phyloP scores from a whole-genome alignment of 176 grass and related monocot genomes.

The Musa beccarii region DNA sequence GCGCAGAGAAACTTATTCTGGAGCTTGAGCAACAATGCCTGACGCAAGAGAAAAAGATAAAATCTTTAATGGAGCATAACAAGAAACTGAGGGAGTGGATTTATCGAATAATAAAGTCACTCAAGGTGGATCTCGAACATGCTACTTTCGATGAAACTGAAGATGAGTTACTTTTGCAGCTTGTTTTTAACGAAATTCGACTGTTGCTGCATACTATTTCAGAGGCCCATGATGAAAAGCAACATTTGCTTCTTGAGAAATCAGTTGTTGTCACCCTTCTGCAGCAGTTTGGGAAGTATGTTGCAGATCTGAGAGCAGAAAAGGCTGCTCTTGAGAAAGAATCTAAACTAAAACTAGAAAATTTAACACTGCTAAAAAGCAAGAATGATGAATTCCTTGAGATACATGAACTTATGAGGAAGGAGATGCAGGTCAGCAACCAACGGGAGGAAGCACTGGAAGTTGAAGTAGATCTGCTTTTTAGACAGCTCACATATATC shows the following conservation, averaged over 20 bases:
- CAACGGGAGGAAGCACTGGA: constrained; percentile 58
- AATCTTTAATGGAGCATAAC: constrained; percentile 37
- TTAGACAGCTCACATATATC: constrained; percentile 52
- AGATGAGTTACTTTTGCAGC: constrained; percentile 82
- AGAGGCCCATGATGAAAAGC: constrained; percentile 75
- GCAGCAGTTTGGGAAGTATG: constrained; percentile 71
- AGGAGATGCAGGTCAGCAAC: constrained; percentile 46
- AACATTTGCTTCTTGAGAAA: constrained; percentile 76
- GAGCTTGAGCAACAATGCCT: constrained; percentile 16
- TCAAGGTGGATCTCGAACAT: constrained; percentile 73
- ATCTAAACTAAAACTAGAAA: constrained; percentile 45
- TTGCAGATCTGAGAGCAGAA: constrained; percentile 74
- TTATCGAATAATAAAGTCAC: constrained; percentile 48
- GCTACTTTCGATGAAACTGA: constrained; percentile 51
- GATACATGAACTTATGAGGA: constrained; percentile 36
- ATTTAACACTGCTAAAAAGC: constrained; percentile 40
- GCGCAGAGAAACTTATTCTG: constrained; percentile 1
- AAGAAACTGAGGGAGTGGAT: constrained; percentile 50
- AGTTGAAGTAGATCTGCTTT: constrained; percentile 58
- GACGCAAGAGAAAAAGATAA: constrained; percentile 30
- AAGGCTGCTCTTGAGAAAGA: constrained; percentile 61
- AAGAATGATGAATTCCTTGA: constrained; percentile 49
- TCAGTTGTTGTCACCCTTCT: constrained; percentile 75
- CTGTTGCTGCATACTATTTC: constrained; percentile 59
- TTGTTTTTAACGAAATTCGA: constrained; percentile 73